Evolutionary conservation across 257 asterid genomes (phyloP).

Genomic region (Rubia yunnanensis): DNA sequence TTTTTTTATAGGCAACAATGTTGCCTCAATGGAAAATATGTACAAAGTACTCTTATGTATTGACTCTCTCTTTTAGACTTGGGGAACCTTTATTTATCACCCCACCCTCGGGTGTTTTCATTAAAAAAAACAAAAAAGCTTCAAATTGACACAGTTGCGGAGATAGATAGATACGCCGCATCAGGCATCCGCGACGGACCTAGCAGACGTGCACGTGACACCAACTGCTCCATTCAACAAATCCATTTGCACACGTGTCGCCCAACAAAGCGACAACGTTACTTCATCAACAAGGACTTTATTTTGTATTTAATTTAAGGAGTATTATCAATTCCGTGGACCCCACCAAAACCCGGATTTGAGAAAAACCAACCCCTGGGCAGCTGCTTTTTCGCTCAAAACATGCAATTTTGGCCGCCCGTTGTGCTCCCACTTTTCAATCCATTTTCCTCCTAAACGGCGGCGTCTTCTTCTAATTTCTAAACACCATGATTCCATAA

Average conservation of each 20-base stretch:
- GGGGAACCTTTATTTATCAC: too few species aligned
- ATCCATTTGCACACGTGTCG: conserved; percentile 8
- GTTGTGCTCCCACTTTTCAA: conserved; percentile 2
- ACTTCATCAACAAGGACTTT: neutral
- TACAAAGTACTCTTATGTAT: too few species aligned
- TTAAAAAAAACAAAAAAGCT: too few species aligned
- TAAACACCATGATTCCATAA: neutral
- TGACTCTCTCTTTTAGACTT: too few species aligned
- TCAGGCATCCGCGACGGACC: conserved; percentile 1
- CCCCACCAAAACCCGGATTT: conserved; percentile 13
- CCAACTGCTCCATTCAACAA: neutral
- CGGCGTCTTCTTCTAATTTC: neutral
- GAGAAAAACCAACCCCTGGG: neutral
- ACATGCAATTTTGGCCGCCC: neutral
- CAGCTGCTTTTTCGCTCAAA: neutral
- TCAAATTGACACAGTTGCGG: too few species aligned
- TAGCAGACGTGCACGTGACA: conserved; percentile 9
- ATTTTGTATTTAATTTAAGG: neutral
- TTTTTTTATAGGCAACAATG: too few species aligned
- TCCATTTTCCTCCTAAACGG: neutral
- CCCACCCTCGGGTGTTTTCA: too few species aligned
- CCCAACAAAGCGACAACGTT: neutral
- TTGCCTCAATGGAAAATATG: too few species aligned
- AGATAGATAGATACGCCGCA: too few species aligned
- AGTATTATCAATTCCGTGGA: neutral